Evolutionary conservation across 805 yeast species (phyloP).

Genomic region (Wickerhamia fluorescens): DNA sequence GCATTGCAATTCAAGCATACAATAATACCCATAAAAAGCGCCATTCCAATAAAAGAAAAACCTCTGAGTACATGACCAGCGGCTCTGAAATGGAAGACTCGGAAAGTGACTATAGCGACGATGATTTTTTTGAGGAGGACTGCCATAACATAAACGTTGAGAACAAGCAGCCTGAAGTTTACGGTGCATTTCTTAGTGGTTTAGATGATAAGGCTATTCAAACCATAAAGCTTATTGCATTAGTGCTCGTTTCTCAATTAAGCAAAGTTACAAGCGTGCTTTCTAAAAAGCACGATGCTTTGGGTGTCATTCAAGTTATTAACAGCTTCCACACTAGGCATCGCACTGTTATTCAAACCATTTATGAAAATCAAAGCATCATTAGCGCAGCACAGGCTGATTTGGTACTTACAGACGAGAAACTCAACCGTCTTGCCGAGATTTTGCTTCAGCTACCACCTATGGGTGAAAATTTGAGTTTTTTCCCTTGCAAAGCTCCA

Average conservation of each 20-base stretch:
- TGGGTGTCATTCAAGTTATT: slow-evolving; percentile 48
- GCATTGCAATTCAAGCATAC: slow-evolving; percentile 3
- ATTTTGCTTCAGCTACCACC: slow-evolving; percentile 19
- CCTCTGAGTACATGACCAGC: slow-evolving; percentile 3
- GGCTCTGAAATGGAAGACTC: slow-evolving; percentile 3
- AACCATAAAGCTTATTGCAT: slow-evolving; percentile 34
- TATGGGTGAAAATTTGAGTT: slow-evolving; percentile 3
- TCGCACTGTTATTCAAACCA: slow-evolving; percentile 12
- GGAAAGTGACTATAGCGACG: slow-evolving; percentile 9
- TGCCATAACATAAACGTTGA: too few relatives aligned
- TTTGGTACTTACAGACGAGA: slow-evolving; percentile 10
- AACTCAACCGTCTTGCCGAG: slow-evolving; percentile 17
- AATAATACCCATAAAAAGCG: not conserved
- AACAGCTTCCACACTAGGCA: slow-evolving; percentile 18
- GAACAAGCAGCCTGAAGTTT: slow-evolving; percentile 32
- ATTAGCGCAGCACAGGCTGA: slow-evolving; percentile 6
- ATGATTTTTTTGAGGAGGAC: slow-evolving; percentile 19
- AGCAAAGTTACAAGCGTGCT: slow-evolving; percentile 45
- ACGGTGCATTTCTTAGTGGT: slow-evolving; percentile 45
- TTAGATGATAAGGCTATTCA: slow-evolving; percentile 36
- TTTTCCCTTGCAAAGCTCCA: too few relatives aligned
- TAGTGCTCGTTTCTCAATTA: slow-evolving; percentile 38
- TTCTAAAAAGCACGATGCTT: slow-evolving; percentile 40
- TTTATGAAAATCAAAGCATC: slow-evolving; percentile 17
- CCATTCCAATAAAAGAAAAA: slow-evolving; percentile 1